Conservation (phyloP, 2,329 filamentous ascomycete species). For the Chrysoporthe austroafricana region DNA sequence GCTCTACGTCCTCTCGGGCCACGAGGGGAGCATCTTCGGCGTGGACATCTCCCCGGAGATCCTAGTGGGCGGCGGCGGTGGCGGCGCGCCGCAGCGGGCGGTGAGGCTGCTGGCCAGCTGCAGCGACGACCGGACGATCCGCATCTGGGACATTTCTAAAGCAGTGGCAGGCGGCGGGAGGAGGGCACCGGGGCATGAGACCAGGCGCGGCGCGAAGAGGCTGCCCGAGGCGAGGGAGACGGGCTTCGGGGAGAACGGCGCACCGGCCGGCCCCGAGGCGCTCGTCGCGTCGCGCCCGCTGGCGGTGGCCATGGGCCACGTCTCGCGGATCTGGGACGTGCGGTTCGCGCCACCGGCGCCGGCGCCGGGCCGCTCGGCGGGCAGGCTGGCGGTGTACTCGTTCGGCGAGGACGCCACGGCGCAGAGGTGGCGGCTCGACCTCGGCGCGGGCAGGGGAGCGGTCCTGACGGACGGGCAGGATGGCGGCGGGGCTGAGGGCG, state of each 20-base stretch:
- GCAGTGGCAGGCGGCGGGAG: conserved; percentile 35
- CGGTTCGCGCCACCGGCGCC: conserved; percentile 54
- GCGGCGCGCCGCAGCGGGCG: conserved; percentile 22
- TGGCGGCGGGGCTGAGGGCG: conserved; percentile 21
- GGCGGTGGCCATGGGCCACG: conserved; percentile 81
- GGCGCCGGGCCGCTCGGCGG: background rate
- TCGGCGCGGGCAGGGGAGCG: too few species aligned
- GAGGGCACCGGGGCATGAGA: conserved; percentile 18
- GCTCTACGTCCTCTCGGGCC: conserved; percentile 63
- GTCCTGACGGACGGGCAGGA: too few species aligned
- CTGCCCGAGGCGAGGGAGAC: conserved; percentile 55
- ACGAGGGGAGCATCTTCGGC: conserved; percentile 94
- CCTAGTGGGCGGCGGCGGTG: conserved; percentile 30
- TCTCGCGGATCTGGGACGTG: conserved; percentile 88
- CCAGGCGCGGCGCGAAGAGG: background rate
- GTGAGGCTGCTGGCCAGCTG: conserved; percentile 81
- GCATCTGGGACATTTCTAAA: conserved; percentile 82
- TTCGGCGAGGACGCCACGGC: conserved; percentile 84
- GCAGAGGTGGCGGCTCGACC: conserved; percentile 68
- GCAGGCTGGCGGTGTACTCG: conserved; percentile 57
- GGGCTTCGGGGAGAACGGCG: conserved; percentile 59
- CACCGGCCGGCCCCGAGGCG: conserved; percentile 33
- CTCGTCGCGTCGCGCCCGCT: conserved; percentile 50
- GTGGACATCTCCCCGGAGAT: conserved; percentile 73
- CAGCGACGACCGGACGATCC: conserved; percentile 90